Conservation (phyloP, 345 rosid species). For the Eucalyptus regnans region DNA sequence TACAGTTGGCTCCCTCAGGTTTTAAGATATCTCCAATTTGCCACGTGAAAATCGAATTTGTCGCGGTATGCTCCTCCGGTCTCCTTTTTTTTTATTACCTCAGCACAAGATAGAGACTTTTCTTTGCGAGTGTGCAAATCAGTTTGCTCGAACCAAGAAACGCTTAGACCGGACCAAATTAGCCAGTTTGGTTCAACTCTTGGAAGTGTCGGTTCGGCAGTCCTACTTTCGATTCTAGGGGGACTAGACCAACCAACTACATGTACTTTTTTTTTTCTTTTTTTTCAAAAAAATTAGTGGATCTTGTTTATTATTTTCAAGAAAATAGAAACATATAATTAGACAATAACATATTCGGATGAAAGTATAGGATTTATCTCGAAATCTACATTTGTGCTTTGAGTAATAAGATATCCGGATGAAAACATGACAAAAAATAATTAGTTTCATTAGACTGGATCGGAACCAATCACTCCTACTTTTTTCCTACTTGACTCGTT, state of each 20-base stretch:
- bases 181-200: accelerated
- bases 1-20: neutral
- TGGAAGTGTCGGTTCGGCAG: accelerated
- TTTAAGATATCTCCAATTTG: neutral
- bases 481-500: neutral
- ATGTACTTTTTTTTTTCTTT: too few species aligned
- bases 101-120: neutral
- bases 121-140: too few species aligned
- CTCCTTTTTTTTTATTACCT: neutral
- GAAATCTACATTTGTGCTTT: too few species aligned
- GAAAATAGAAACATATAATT: too few species aligned
- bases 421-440: too few species aligned
- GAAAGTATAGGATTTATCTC: too few species aligned
- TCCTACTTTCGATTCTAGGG: too few species aligned
- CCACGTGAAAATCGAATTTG: neutral
- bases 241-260: too few species aligned
- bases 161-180: accelerated
- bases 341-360: too few species aligned
- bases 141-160: accelerated
- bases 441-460: accelerated
- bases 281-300: too few species aligned
- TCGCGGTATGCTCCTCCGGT: neutral
- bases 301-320: too few species aligned
- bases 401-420: too few species aligned
- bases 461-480: accelerated